Percentiles rank a stretch among this genome's conserved stretches.
Evolutionary conservation across 805 yeast species (phyloP).

Genomic region (Teunomyces barrocoloradensis): DNA sequence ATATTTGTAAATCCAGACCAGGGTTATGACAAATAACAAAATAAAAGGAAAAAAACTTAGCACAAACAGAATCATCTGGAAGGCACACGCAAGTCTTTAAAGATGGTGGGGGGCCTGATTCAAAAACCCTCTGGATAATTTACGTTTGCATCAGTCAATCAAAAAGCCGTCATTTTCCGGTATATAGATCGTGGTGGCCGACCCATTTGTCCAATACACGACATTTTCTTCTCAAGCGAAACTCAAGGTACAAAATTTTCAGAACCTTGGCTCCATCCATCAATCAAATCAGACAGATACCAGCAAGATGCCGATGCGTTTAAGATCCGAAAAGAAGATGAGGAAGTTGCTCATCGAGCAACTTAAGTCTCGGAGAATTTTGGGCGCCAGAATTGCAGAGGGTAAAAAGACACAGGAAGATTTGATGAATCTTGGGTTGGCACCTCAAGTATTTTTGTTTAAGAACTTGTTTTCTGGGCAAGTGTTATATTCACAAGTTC

Average conservation of each 20-base stretch:
- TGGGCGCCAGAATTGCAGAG: slow-evolving; percentile 43
- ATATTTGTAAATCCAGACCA: slow-evolving; percentile 19
- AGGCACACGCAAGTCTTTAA: not conserved
- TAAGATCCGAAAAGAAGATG: slow-evolving; percentile 47
- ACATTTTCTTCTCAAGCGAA: not conserved
- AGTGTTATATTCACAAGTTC: slow-evolving; percentile 83
- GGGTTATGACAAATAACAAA: slow-evolving; percentile 11
- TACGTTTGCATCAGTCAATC: not conserved
- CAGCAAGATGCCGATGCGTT: slow-evolving; percentile 34
- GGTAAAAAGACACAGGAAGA: slow-evolving; percentile 34
- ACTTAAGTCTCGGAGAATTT: slow-evolving; percentile 39
- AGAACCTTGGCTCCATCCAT: not conserved
- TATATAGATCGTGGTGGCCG: not conserved
- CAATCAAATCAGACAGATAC: slow-evolving; percentile 2
- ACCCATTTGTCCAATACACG: not conserved
- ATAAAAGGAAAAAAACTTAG: slow-evolving; percentile 13
- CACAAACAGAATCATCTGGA: slow-evolving; percentile 4
- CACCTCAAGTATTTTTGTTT: slow-evolving; percentile 81
- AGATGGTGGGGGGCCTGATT: not conserved
- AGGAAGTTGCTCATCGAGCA: slow-evolving; percentile 46
- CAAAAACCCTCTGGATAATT: not conserved
- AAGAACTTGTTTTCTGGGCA: slow-evolving; percentile 88
- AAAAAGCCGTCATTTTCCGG: not conserved
- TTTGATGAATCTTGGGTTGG: slow-evolving; percentile 51
- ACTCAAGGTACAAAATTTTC: not conserved